Conservation (phyloP, 169 alveolate species). For the Cryptosporidium sp. region DNA sequence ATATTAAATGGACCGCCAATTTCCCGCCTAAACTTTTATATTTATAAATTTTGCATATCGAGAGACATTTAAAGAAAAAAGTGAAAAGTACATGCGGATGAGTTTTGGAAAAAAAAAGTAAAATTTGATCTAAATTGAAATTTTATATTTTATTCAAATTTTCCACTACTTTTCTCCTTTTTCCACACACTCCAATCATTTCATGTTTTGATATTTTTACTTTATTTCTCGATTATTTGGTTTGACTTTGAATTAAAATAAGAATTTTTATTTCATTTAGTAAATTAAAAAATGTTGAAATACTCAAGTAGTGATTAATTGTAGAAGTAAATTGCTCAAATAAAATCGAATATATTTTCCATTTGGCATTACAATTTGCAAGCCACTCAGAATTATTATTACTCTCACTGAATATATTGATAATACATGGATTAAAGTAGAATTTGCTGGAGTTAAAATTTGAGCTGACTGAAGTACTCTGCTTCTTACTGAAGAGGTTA, state of each 20-base stretch:
- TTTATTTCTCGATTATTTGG: background rate
- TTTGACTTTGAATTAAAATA: background rate
- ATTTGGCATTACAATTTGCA: constrained; percentile 33
- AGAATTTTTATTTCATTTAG: constrained; percentile 31
- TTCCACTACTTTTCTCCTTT: background rate
- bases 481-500: constrained; percentile 1
- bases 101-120: background rate
- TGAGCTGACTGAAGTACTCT: background rate
- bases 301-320: constrained; percentile 1
- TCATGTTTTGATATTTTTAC: background rate
- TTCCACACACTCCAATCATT: background rate
- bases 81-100: background rate
- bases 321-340: constrained; percentile 20
- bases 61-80: too few relatives aligned
- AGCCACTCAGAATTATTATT: constrained; percentile 28
- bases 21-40: background rate
- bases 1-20: background rate
- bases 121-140: background rate
- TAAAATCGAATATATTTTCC: constrained; percentile 37
- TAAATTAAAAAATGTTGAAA: constrained; percentile 36
- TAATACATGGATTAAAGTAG: constrained; percentile 28
- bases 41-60: background rate
- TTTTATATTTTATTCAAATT: too few relatives aligned
- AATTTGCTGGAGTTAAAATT: background rate
- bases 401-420: constrained; percentile 8